These are phyloP conservation scores for Ettlia oleoabundans DNA, from an alignment of 139 green algal species.

Conservation along the genomic window DNA sequence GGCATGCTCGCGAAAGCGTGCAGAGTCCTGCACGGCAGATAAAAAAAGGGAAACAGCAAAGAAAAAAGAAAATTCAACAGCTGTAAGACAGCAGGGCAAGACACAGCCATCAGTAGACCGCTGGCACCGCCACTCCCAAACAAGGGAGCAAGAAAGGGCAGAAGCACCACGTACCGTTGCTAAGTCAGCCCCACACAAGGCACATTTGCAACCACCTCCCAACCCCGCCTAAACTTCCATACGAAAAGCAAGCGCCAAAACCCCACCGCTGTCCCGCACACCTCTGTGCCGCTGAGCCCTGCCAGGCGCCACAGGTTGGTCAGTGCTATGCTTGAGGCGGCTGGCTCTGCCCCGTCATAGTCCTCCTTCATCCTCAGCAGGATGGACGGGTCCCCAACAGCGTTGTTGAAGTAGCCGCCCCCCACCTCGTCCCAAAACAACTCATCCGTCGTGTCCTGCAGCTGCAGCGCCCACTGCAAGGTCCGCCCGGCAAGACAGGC, in stretches of 20 bases:
- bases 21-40: background rate
- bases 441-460: conserved; percentile 80
- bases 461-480: conserved; percentile 71
- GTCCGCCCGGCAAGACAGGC: too few relatives aligned
- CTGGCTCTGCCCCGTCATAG: conserved; percentile 90
- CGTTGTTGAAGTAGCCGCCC: conserved; percentile 77
- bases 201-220: too few relatives aligned
- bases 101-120: too few relatives aligned
- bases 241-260: background rate
- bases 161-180: too few relatives aligned
- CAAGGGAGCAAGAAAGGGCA: too few relatives aligned
- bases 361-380: conserved; percentile 77
- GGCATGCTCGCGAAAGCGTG: conserved; percentile 15
- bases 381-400: conserved; percentile 63
- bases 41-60: too few relatives aligned
- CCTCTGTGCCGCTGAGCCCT: conserved; percentile 32
- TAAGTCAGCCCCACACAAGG: too few relatives aligned
- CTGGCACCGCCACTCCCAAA: too few relatives aligned
- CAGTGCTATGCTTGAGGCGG: conserved; percentile 73
- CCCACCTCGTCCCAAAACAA: conserved; percentile 80
- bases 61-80: too few relatives aligned
- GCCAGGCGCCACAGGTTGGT: conserved; percentile 76
- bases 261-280: background rate
- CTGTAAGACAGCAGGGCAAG: too few relatives aligned
- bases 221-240: background rate